Evolutionary conservation across 164 flowering plant genomes (phyloP).

Genomic region (Umbilicus rupestris): DNA sequence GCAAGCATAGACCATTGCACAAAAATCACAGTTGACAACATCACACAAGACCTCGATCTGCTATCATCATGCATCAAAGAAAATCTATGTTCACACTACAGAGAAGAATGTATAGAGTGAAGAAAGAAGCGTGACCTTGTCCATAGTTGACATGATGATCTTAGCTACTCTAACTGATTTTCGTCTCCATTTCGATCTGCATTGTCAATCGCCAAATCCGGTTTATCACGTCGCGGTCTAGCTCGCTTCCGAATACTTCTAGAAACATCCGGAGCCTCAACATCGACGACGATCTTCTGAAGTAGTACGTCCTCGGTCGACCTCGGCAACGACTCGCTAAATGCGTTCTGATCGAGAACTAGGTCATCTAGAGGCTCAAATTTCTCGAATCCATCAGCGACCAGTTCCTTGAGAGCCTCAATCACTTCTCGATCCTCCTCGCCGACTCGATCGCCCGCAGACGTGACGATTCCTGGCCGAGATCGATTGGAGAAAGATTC

Average conservation of each 20-base stretch:
- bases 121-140: neutral
- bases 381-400: neutral
- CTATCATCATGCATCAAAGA: no score
- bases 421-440: constrained; percentile 27
- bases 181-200: neutral
- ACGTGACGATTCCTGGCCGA: constrained; percentile 4
- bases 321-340: neutral
- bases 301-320: neutral
- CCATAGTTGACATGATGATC: neutral
- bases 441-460: constrained; percentile 22
- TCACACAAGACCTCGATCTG: neutral
- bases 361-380: neutral
- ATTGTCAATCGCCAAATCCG: neutral
- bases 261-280: neutral
- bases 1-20: no score
- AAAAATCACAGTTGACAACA: neutral
- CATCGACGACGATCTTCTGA: neutral
- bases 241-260: neutral
- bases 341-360: neutral
- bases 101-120: neutral
- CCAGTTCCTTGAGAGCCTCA: neutral
- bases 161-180: neutral
- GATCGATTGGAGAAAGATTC: constrained; percentile 9
- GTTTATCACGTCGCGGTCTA: neutral
- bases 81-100: neutral